Evolutionary conservation across 2,329 filamentous ascomycete genomes (phyloP).

Genomic region (Aureobasidium sp.): DNA sequence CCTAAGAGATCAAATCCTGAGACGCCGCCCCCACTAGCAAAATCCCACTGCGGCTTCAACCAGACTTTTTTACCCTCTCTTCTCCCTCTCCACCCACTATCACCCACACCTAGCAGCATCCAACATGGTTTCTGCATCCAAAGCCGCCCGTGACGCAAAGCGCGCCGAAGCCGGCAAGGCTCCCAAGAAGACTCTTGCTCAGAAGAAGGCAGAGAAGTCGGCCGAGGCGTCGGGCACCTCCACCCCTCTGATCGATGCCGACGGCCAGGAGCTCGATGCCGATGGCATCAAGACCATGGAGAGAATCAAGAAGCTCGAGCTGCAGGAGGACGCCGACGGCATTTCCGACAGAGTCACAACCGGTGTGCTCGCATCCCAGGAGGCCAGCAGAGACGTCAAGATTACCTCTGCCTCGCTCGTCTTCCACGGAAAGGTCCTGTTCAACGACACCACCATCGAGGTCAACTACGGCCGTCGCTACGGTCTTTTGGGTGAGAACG

Average conservation of each 20-base stretch:
- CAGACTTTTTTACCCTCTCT: slow-evolving; percentile 7
- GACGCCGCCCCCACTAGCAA: slow-evolving; percentile 1
- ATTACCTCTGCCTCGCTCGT: slow-evolving; percentile 89
- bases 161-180: slow-evolving; percentile 61
- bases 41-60: not conserved
- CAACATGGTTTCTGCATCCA: slow-evolving; percentile 61
- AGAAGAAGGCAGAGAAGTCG: slow-evolving; percentile 52
- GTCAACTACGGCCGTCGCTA: slow-evolving; percentile 89
- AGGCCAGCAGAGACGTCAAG: slow-evolving; percentile 88
- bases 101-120: slow-evolving; percentile 14
- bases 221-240: slow-evolving; percentile 57
- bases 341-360: slow-evolving; percentile 97
- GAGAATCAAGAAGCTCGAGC: slow-evolving; percentile 79
- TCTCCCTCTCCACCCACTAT: not conserved
- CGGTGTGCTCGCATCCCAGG: slow-evolving; percentile 82
- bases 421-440: slow-evolving; percentile 95
- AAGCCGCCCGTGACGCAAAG: slow-evolving; percentile 62
- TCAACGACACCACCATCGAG: slow-evolving; percentile 90
- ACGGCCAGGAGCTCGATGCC: slow-evolving; percentile 48
- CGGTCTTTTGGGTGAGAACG: slow-evolving; percentile 95
- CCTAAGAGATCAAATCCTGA: not conserved
- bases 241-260: slow-evolving; percentile 54
- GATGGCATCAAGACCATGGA: slow-evolving; percentile 62
- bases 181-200: slow-evolving; percentile 65
- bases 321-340: slow-evolving; percentile 94